Conservation (phyloP, 257 asterid species). For the Anisodus acutangulus region DNA sequence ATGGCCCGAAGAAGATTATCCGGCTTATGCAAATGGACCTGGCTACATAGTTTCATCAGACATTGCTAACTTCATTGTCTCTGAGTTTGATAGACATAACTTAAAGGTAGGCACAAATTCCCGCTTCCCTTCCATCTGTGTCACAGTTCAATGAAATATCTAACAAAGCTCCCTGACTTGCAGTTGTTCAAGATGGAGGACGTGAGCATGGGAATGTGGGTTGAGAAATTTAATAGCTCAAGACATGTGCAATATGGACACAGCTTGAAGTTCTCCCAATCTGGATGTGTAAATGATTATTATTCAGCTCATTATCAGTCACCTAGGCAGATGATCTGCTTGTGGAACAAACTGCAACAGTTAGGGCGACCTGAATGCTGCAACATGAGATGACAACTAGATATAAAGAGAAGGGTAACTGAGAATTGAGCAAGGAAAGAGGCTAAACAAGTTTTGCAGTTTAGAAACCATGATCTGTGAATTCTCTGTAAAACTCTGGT, state of each 20-base stretch:
- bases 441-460: constrained; percentile 53
- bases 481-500: constrained; percentile 34
- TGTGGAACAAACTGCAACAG: constrained; percentile 74
- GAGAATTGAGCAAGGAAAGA: constrained; percentile 13
- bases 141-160: neutral
- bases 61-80: constrained; percentile 66
- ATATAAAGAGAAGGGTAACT: constrained; percentile 18
- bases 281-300: constrained; percentile 84
- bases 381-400: constrained; percentile 71
- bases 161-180: neutral
- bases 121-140: neutral
- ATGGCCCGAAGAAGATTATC: constrained; percentile 98
- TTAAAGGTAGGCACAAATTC: constrained; percentile 60
- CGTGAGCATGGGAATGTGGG: constrained; percentile 98
- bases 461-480: constrained; percentile 43
- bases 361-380: constrained; percentile 71
- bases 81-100: constrained; percentile 68
- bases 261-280: constrained; percentile 90
- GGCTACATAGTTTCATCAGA: constrained; percentile 90
- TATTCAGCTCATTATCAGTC: constrained; percentile 90
- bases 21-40: constrained; percentile 97
- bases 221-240: constrained; percentile 66
- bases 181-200: constrained; percentile 98
- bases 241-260: constrained; percentile 71
- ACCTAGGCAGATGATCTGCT: constrained; percentile 88